Percentiles rank a stretch among this genome's conserved stretches.
Conservation (phyloP, 768 basidiomycete species). For the Lactarius indigo region DNA sequence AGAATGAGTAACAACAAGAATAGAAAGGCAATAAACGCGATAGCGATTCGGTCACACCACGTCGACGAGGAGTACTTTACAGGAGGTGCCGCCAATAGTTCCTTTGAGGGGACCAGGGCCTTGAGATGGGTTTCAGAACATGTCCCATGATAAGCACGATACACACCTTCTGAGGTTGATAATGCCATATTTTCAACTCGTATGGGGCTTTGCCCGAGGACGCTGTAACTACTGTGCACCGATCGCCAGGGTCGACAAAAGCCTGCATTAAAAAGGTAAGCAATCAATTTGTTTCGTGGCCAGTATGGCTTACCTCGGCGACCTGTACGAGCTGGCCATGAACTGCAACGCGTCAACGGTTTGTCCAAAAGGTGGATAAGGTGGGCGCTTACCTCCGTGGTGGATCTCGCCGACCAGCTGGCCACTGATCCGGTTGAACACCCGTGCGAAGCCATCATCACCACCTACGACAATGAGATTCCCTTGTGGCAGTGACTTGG, state of each 20-base stretch:
- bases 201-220: background rate
- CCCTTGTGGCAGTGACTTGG: background rate
- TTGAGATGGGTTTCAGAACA: background rate
- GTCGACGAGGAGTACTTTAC: no score
- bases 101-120: background rate
- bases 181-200: background rate
- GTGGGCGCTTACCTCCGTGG: background rate
- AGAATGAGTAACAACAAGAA: no score
- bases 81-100: no score
- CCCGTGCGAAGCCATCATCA: background rate
- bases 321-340: no score
- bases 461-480: constrained; percentile 2
- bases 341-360: background rate
- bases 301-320: no score
- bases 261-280: background rate
- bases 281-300: no score
- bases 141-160: background rate
- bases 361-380: background rate
- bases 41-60: no score
- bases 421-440: constrained; percentile 9
- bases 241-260: background rate
- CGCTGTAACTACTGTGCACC: background rate
- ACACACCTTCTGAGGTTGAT: background rate
- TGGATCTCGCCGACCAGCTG: constrained; percentile 4
- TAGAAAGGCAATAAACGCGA: no score